Percentiles rank a stretch among this genome's conserved stretches.
These are phyloP conservation scores for Zea luxurians DNA, from an alignment of 176 grass and related monocot genomes.

Conservation along the genomic window DNA sequence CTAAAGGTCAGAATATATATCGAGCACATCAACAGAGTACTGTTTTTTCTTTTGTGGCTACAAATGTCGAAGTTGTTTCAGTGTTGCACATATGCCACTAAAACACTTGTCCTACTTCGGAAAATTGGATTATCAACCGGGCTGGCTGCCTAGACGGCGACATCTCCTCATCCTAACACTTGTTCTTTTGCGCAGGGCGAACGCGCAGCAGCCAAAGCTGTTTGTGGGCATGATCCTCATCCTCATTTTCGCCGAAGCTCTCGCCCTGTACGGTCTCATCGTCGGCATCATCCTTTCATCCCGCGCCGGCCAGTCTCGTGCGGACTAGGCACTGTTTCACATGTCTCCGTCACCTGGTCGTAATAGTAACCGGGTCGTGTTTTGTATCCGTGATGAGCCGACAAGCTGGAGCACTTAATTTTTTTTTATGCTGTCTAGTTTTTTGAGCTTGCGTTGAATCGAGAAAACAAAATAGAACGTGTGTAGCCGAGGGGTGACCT, in stretches of 20 bases:
- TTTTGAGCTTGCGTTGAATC: conserved; percentile 28
- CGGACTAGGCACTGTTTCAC: conserved; percentile 34
- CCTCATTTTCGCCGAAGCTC: conserved; percentile 57
- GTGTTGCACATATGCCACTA: not conserved
- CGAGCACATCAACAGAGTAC: not conserved
- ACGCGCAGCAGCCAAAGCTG: conserved; percentile 58
- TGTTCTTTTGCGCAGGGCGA: conserved; percentile 39
- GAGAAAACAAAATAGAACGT: conserved; percentile 25
- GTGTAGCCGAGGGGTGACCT: not conserved
- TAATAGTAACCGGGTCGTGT: conserved; percentile 29
- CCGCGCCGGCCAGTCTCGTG: conserved; percentile 53
- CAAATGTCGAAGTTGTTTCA: not conserved
- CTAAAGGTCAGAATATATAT: not conserved
- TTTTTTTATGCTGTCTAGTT: conserved; percentile 40
- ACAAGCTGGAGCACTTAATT: conserved; percentile 35
- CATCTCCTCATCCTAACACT: not conserved
- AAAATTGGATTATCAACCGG: not conserved
- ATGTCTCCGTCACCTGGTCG: not conserved
- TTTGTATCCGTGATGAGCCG: conserved; percentile 44
- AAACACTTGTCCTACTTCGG: not conserved
- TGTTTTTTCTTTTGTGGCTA: not conserved
- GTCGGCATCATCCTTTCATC: conserved; percentile 65
- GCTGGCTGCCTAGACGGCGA: not conserved
- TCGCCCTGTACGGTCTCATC: conserved; percentile 57
- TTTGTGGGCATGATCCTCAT: conserved; percentile 73